Conservation (phyloP, 176 grass and related monocot genomes). For the Chloris gayana region DNA sequence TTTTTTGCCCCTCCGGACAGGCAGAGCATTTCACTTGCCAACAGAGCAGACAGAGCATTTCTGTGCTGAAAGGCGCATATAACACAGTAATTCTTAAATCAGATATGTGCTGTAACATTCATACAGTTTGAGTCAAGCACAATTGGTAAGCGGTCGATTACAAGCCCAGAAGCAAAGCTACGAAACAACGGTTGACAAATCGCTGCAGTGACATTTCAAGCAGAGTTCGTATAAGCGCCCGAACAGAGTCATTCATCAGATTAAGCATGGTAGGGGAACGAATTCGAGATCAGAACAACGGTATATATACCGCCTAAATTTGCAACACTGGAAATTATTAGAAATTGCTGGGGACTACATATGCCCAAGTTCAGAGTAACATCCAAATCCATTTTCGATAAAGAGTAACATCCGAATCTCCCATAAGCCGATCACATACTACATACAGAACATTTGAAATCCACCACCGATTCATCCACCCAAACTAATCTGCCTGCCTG, state of each 20-base stretch:
- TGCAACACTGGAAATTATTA: neutral
- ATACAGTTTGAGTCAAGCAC: too few relatives aligned
- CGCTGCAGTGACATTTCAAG: neutral
- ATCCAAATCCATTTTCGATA: too few relatives aligned
- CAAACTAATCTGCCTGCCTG: neutral
- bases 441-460: neutral
- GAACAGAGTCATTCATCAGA: neutral
- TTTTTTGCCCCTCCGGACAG: too few relatives aligned
- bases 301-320: too few relatives aligned
- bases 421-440: neutral
- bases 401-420: neutral
- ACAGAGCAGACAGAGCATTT: neutral
- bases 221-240: neutral
- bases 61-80: too few relatives aligned
- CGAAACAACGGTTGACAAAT: neutral
- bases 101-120: too few relatives aligned
- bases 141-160: too few relatives aligned
- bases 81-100: too few relatives aligned
- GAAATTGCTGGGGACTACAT: neutral
- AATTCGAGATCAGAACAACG: neutral
- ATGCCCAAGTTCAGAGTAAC: neutral
- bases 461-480: neutral
- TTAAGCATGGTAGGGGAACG: neutral
- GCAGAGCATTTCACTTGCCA: too few relatives aligned
- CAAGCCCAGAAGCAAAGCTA: neutral